A percentile compares a stretch with the other conserved stretches of the same genome.
Conservation (phyloP, 2,329 filamentous ascomycete species). For the Colletotrichum orbiculare region DNA sequence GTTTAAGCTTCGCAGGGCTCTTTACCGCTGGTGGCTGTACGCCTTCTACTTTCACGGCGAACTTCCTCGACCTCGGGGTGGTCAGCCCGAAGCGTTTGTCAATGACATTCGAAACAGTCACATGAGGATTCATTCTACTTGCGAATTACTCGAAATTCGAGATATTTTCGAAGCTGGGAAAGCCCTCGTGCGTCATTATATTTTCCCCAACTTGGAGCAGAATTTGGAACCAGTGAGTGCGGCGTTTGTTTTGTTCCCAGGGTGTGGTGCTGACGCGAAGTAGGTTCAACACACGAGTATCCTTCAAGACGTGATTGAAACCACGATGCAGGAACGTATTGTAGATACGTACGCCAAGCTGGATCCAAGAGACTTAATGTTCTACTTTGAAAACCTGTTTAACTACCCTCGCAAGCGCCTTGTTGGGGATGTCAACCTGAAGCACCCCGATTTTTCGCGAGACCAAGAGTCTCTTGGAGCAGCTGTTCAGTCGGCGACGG, state of each 20-base stretch:
- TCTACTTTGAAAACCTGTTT: constrained; percentile 59
- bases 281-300: constrained; percentile 25
- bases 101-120: constrained; percentile 55
- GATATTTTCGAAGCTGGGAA: constrained; percentile 59
- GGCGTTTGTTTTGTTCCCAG: neutral
- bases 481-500: constrained; percentile 50
- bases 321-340: constrained; percentile 45
- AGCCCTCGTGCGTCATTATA: constrained; percentile 55
- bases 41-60: constrained; percentile 63
- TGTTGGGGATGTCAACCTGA: constrained; percentile 53
- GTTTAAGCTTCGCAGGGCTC: constrained; percentile 59
- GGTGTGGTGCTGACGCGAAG: constrained; percentile 1
- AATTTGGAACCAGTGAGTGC: constrained; percentile 49
- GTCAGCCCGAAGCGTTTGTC: constrained; percentile 51
- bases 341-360: constrained; percentile 62
- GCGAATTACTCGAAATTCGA: constrained; percentile 56
- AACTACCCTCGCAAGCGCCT: constrained; percentile 58
- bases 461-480: constrained; percentile 58
- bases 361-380: constrained; percentile 59
- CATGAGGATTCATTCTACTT: constrained; percentile 56
- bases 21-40: constrained; percentile 67
- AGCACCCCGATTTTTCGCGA: constrained; percentile 54
- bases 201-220: constrained; percentile 58
- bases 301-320: constrained; percentile 34
- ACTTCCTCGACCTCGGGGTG: constrained; percentile 49